Percentiles rank a stretch among this genome's conserved stretches.
phyloP scores from a whole-genome alignment of 768 basidiomycete genomes.

The Hygrophorus pudorinus region DNA sequence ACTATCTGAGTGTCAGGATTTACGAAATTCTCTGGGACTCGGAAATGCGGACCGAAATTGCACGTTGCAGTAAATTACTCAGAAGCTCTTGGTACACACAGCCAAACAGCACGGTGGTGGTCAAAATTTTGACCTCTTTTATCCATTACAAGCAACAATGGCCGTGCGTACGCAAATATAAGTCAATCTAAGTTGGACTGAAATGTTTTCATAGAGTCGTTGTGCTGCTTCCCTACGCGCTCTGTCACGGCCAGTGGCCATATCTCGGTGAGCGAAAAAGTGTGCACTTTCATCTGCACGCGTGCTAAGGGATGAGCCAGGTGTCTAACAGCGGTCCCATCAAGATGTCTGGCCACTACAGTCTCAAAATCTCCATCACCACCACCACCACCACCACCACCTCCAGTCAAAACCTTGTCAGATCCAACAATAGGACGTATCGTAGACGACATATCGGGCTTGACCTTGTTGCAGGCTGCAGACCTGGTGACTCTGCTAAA shows the following conservation, averaged over 20 bases:
- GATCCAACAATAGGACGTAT: constrained; percentile 71
- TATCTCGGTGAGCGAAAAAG: not conserved
- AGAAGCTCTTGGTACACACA: too few relatives aligned
- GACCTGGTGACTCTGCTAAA: constrained; percentile 90
- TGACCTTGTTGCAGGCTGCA: constrained; percentile 89
- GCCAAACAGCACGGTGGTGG: too few relatives aligned
- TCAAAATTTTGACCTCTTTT: not conserved
- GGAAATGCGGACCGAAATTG: too few relatives aligned
- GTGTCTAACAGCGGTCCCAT: constrained; percentile 46
- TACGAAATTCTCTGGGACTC: too few relatives aligned
- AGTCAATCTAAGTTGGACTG: too few relatives aligned
- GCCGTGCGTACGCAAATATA: too few relatives aligned
- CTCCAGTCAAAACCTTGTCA: constrained; percentile 25
- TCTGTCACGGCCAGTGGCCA: constrained; percentile 1
- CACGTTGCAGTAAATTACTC: too few relatives aligned
- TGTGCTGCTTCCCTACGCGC: constrained; percentile 1
- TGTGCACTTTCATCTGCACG: not conserved
- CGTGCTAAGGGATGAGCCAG: constrained; percentile 32
- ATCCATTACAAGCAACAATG: not conserved
- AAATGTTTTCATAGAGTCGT: not conserved
- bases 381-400: constrained; percentile 34
- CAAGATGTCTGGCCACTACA: not conserved
- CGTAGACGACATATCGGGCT: constrained; percentile 84
- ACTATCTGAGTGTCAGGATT: too few relatives aligned
- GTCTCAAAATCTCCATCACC: constrained; percentile 29